These are phyloP conservation scores for Mangifera indica DNA, from an alignment of 345 rosid species.

Conservation along the genomic window DNA sequence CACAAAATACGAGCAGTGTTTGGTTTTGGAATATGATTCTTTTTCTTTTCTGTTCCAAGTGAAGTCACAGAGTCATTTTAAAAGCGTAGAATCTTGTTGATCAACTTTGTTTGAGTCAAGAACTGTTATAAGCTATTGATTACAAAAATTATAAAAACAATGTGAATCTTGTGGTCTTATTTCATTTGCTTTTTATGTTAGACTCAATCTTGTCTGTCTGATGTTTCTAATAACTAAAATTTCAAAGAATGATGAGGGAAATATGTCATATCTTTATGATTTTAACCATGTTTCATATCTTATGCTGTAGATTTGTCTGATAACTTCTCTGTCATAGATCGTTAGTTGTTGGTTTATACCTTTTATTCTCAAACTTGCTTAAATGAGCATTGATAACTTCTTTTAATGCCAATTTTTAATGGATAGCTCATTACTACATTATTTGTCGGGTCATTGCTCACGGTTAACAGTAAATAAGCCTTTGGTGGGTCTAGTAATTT, in stretches of 20 bases:
- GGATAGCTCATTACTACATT: background rate
- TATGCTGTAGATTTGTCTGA: background rate
- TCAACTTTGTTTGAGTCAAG: background rate
- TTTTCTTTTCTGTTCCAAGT: background rate
- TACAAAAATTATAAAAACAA: background rate
- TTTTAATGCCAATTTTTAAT: background rate
- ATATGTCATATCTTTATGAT: background rate
- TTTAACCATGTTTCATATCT: background rate
- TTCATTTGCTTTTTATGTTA: constrained; percentile 4
- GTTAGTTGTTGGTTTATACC: background rate
- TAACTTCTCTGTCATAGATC: background rate
- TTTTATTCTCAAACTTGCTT: background rate
- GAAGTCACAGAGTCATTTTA: background rate
- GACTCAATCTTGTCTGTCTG: background rate
- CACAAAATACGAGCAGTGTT: constrained; percentile 84
- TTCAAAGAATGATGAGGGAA: background rate
- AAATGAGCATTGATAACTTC: background rate
- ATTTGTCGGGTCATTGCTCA: background rate
- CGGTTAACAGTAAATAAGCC: background rate
- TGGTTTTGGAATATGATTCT: constrained; percentile 71
- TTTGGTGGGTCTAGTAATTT: background rate
- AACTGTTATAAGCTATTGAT: background rate
- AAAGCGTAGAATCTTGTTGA: constrained; percentile 15
- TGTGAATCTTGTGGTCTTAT: constrained; percentile 9
- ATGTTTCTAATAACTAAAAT: background rate